phyloP scores from a whole-genome alignment of 306 rosid species.

The Trichosanthes truncata region DNA sequence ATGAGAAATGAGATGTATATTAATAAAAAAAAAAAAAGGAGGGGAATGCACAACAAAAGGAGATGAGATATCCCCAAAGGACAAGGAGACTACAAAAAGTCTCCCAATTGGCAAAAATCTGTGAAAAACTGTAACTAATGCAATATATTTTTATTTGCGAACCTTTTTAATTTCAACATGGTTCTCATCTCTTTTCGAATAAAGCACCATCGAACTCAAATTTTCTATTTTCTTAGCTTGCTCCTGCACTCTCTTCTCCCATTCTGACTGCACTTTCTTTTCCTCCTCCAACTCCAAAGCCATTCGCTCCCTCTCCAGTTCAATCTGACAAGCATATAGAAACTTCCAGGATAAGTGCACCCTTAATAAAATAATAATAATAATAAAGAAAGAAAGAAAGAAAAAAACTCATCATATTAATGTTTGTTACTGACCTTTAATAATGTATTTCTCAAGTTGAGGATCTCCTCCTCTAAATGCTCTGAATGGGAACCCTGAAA shows the following conservation, averaged over 20 bases:
- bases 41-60: not conserved
- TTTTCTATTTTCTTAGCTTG: conserved; percentile 91
- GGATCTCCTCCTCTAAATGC: conserved; percentile 70
- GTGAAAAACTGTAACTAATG: not conserved
- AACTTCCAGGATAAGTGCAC: conserved; percentile 18
- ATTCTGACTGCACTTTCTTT: conserved; percentile 83
- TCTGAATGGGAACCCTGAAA: conserved; percentile 90
- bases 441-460: conserved; percentile 78
- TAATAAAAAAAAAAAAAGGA: not conserved
- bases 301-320: conserved; percentile 89
- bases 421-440: conserved; percentile 45
- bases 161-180: conserved; percentile 64
- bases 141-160: conserved; percentile 3
- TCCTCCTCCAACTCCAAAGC: conserved; percentile 95
- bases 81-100: not conserved
- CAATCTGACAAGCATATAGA: conserved; percentile 41
- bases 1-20: not conserved
- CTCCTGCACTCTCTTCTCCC: conserved; percentile 72
- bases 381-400: too few relatives aligned
- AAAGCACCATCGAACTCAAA: conserved; percentile 83
- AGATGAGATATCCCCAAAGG: not conserved
- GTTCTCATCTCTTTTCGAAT: conserved; percentile 75
- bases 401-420: conserved; percentile 12
- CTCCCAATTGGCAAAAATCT: not conserved
- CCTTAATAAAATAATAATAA: not conserved